Conservation (phyloP, 495 filamentous ascomycete species). For the Bryoglossum gracile region DNA sequence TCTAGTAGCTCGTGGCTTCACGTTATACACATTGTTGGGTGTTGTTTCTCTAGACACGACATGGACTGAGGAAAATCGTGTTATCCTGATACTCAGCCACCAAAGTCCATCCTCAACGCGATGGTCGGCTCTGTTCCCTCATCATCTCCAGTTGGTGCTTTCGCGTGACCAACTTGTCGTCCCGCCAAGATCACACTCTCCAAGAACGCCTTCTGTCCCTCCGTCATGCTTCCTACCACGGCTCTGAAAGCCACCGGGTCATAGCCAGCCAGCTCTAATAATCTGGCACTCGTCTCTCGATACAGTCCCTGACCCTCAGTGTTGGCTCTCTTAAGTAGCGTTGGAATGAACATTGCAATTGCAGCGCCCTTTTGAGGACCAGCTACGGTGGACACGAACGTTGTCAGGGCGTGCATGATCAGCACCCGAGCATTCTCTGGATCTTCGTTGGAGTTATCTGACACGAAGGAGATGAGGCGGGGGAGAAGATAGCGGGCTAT, state of each 20-base stretch:
- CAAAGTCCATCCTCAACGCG: conserved; percentile 91
- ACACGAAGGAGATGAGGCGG: conserved; percentile 65
- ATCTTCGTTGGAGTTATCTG: conserved; percentile 58
- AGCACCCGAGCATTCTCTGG: conserved; percentile 64
- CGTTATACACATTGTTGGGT: too few relatives aligned
- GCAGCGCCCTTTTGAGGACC: conserved; percentile 47
- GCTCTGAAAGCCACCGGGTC: conserved; percentile 67
- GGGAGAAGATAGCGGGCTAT: conserved; percentile 71
- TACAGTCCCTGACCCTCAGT: conserved; percentile 45
- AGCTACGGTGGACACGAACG: conserved; percentile 53
- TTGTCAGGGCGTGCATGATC: conserved; percentile 63
- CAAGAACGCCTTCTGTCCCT: conserved; percentile 65
- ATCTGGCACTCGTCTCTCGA: conserved; percentile 61
- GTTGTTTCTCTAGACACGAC: too few relatives aligned
- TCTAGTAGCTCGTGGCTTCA: too few relatives aligned
- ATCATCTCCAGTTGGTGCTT: conserved; percentile 30
- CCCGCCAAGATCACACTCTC: conserved; percentile 73
- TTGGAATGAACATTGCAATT: conserved; percentile 68
- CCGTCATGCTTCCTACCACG: conserved; percentile 64
- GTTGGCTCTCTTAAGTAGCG: conserved; percentile 66
- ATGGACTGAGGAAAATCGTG: too few relatives aligned
- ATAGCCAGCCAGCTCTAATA: conserved; percentile 74
- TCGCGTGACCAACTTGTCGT: conserved; percentile 27
- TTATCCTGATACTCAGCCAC: too few relatives aligned
- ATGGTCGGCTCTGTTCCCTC: conserved; percentile 70